Percentiles rank a stretch among this genome's conserved stretches.
These are phyloP conservation scores for Globisporangium lucens DNA, from an alignment of 352 stramenopile species.

Conservation along the genomic window DNA sequence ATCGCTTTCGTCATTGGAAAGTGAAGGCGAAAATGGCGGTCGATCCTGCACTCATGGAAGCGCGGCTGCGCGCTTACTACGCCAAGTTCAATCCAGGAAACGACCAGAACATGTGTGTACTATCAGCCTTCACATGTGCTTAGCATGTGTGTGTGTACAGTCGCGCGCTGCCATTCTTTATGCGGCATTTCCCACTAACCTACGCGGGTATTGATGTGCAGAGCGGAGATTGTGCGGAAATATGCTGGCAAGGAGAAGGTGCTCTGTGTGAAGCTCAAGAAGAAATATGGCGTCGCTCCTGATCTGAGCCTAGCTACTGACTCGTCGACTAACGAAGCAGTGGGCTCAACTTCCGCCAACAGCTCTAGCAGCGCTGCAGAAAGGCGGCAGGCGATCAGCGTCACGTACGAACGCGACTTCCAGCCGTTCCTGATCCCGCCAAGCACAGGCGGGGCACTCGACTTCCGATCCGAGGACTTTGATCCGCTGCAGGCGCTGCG, in stretches of 20 bases:
- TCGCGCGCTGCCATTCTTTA: background rate
- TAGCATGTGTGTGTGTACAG: background rate
- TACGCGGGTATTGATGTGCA: slow-evolving; percentile 16
- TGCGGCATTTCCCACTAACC: background rate
- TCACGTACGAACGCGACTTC: slow-evolving; percentile 39
- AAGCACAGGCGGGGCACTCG: slow-evolving; percentile 26
- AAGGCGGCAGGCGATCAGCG: background rate
- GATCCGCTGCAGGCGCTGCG: slow-evolving; percentile 52
- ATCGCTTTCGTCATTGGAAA: background rate
- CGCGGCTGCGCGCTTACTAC: slow-evolving; percentile 71
- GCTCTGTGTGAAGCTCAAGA: slow-evolving; percentile 66
- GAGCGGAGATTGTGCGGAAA: slow-evolving; percentile 68
- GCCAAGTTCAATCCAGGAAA: slow-evolving; percentile 68
- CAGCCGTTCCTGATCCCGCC: slow-evolving; percentile 18
- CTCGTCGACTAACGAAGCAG: background rate
- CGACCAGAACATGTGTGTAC: slow-evolving; percentile 70
- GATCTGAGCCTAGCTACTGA: slow-evolving; percentile 20
- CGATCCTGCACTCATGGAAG: slow-evolving; percentile 31
- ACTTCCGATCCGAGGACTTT: slow-evolving; percentile 55
- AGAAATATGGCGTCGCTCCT: slow-evolving; percentile 71
- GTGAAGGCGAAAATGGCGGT: background rate
- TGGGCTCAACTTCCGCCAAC: background rate
- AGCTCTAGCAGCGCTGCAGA: background rate
- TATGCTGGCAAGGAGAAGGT: slow-evolving; percentile 57
- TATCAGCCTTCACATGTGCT: background rate